A percentile compares a stretch with the other conserved stretches of the same genome.
Conservation (phyloP, 768 basidiomycete species). For the Macrolepiota dolichaula region DNA sequence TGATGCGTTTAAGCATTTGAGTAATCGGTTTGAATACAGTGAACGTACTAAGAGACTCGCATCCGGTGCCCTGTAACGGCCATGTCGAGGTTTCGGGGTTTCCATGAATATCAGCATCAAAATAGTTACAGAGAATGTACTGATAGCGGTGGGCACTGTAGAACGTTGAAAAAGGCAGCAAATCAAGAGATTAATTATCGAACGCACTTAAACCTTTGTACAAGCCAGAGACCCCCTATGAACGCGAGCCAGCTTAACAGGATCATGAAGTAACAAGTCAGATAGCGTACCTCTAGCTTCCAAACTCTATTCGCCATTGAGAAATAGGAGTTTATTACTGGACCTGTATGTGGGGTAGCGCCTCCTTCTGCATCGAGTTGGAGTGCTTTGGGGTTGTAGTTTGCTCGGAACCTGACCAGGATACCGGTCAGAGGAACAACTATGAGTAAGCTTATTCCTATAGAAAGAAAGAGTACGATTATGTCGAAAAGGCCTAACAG, state of each 20-base stretch:
- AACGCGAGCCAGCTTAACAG: neutral
- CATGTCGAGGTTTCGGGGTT: conserved; percentile 56
- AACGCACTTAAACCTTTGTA: conserved; percentile 73
- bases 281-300: conserved; percentile 59
- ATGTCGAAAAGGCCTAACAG: conserved; percentile 34
- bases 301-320: conserved; percentile 71
- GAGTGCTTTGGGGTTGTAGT: conserved; percentile 84
- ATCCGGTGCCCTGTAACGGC: conserved; percentile 61
- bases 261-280: neutral
- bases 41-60: conserved; percentile 44
- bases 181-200: neutral
- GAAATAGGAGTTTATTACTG: conserved; percentile 73
- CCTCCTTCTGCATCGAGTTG: conserved; percentile 76
- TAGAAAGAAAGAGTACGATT: conserved; percentile 39
- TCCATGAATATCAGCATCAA: conserved; percentile 60
- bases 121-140: conserved; percentile 52
- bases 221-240: conserved; percentile 64
- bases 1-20: conserved; percentile 15
- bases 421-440: conserved; percentile 64
- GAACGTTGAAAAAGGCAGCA: neutral
- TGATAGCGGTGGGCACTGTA: conserved; percentile 41
- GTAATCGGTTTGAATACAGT: neutral
- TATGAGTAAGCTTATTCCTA: conserved; percentile 51
- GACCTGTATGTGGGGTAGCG: conserved; percentile 73
- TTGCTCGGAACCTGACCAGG: conserved; percentile 74